Evolutionary conservation across 2,329 filamentous ascomycete species (phyloP).

Genomic region (Nemania sp.): DNA sequence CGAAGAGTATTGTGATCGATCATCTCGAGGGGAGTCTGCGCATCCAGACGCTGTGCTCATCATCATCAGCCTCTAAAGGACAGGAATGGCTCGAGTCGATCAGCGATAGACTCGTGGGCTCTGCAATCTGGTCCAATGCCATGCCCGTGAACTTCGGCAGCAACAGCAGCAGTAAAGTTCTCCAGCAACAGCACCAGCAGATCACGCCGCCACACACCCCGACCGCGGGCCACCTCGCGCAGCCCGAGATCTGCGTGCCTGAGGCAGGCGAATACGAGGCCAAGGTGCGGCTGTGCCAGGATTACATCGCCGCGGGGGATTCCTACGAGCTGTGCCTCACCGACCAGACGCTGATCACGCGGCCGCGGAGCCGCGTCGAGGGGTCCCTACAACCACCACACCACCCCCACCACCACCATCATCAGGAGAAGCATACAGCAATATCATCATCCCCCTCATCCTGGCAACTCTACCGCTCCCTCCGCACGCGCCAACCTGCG

Average conservation of each 20-base stretch:
- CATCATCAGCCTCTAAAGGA: constrained; percentile 38
- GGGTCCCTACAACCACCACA: constrained; percentile 49
- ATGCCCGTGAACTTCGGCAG: constrained; percentile 15
- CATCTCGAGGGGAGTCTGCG: constrained; percentile 64
- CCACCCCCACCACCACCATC: too few relatives aligned
- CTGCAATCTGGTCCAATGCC: constrained; percentile 39
- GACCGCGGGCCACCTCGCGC: constrained; percentile 21
- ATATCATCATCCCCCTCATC: constrained; percentile 45
- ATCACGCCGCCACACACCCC: constrained; percentile 39
- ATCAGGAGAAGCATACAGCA: too few relatives aligned
- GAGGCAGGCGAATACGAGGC: constrained; percentile 59
- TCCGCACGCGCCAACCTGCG: constrained; percentile 74
- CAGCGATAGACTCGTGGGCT: constrained; percentile 39
- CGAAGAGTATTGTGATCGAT: constrained; percentile 77
- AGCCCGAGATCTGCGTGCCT: constrained; percentile 45
- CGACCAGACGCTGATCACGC: constrained; percentile 67
- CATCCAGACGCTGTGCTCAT: constrained; percentile 65
- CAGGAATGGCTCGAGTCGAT: constrained; percentile 52
- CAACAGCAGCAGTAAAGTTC: constrained; percentile 29
- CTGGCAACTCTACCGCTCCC: constrained; percentile 73
- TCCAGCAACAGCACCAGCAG: constrained; percentile 25
- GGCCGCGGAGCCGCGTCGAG: constrained; percentile 38
- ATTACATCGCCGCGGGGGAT: constrained; percentile 72
- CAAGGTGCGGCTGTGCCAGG: constrained; percentile 70
- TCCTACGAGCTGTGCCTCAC: constrained; percentile 88